These are phyloP conservation scores for Colletotrichum somersetense DNA, from an alignment of 2,329 filamentous ascomycete species.

Conservation along the genomic window DNA sequence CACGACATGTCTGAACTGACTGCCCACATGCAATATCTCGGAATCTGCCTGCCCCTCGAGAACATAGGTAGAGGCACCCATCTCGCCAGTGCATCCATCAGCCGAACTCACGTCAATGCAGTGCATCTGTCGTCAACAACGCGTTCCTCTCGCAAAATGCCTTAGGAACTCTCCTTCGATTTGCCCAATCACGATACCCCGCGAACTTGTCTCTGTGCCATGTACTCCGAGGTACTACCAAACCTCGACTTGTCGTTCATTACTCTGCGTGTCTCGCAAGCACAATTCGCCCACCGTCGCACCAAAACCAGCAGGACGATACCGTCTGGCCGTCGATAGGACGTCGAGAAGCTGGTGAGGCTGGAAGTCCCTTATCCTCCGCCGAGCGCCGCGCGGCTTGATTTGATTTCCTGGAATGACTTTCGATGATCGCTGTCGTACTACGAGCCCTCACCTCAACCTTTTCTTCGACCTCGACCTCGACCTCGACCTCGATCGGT, in stretches of 20 bases:
- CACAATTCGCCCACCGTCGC: constrained; percentile 8
- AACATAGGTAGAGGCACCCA: background rate
- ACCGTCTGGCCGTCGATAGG: constrained; percentile 6
- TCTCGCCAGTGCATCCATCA: background rate
- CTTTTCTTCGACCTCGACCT: constrained; percentile 8
- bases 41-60: background rate
- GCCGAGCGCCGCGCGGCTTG: background rate
- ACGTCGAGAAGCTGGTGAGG: background rate
- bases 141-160: background rate
- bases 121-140: background rate
- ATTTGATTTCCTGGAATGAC: background rate
- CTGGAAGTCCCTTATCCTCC: background rate
- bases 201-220: background rate
- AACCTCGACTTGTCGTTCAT: background rate
- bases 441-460: background rate
- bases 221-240: background rate
- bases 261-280: background rate
- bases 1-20: background rate
- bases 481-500: background rate
- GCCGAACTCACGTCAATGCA: background rate
- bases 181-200: background rate
- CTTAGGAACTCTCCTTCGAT: background rate
- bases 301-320: constrained; percentile 7
- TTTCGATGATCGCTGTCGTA: background rate
- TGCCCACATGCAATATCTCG: background rate